A percentile compares a stretch with the other conserved stretches of the same genome.
phyloP scores from a whole-genome alignment of 495 filamentous ascomycete genomes.

The Aspergillus affinis region DNA sequence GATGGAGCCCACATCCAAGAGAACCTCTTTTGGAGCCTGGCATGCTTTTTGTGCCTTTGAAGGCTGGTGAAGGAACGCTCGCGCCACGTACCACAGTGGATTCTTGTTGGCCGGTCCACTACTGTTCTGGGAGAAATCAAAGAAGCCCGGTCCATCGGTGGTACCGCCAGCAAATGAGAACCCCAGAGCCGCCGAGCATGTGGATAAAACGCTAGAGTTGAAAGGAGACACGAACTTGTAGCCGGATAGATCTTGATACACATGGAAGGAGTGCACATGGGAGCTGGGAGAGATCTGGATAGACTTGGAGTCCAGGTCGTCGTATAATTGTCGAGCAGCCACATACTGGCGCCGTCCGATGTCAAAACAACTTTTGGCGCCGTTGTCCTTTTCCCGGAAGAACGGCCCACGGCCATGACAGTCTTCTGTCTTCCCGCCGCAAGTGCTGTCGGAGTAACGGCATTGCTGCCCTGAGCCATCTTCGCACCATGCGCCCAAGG shows the following conservation, averaged over 20 bases:
- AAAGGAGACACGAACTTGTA: slow-evolving; percentile 69
- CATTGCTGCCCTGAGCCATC: slow-evolving; percentile 68
- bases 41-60: slow-evolving; percentile 70
- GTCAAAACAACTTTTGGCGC: slow-evolving; percentile 71
- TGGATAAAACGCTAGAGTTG: slow-evolving; percentile 69
- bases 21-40: slow-evolving; percentile 81
- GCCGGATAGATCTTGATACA: slow-evolving; percentile 70
- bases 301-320: slow-evolving; percentile 46
- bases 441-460: slow-evolving; percentile 75
- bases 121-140: slow-evolving; percentile 91
- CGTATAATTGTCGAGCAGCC: slow-evolving; percentile 62
- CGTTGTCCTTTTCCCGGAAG: slow-evolving; percentile 68
- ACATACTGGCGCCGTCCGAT: slow-evolving; percentile 67
- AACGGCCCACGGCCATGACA: slow-evolving; percentile 87
- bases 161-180: slow-evolving; percentile 95
- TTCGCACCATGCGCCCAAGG: slow-evolving; percentile 80
- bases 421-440: slow-evolving; percentile 67
- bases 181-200: slow-evolving; percentile 90
- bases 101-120: slow-evolving; percentile 69
- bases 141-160: slow-evolving; percentile 87
- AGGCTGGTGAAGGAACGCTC: slow-evolving; percentile 69
- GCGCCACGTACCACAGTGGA: slow-evolving; percentile 79
- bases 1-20: slow-evolving; percentile 86
- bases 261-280: slow-evolving; percentile 70
- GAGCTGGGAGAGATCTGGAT: slow-evolving; percentile 51